Base-by-base conservation (phyloP, 192 early-diverging fungal genomes). In the Polychytrium aggregatum region DNA sequence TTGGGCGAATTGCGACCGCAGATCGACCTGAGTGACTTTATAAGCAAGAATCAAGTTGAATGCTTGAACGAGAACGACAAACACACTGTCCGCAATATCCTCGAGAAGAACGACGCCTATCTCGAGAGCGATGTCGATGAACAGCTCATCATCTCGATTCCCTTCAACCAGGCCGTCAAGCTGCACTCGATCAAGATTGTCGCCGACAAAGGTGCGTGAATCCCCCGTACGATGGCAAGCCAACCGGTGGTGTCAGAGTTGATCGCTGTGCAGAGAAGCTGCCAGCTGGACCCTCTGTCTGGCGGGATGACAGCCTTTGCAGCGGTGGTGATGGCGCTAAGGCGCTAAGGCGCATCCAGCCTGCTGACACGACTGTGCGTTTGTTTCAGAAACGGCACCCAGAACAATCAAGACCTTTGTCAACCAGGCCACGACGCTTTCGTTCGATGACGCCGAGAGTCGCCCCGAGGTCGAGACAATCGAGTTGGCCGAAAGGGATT, bases 41-140 rank as follows among this genome's bases (percentile, higher is more conserved):
- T 71, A 27, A 65, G 52, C 14, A 21, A 39, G 26, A 50, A 37
- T n/a, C 68, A 69, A 45, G n/a, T 75, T 16, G 72, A 75, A 46
- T 75, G 88, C 56, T 67, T 94, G 53, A 97, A 97, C 80, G 81
- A 90, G 53, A 72, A 77, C 48, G 79, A 78, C 54, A 75, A 79
- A 29, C 79, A 89, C 50, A 72, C 74, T 14, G 70, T 92, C 46
- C 63, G 70, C 6, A 90, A 85, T 50, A 71, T 87, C 16, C 86
- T 94, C 55, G 74, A 78, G 14, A 71, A 74, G 29, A 81, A 79
- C 44, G 79, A 76, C 10, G 62, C 72, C 1, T 80, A 65, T 39
- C 58, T 97, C 40, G 86, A 97, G 59, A 85, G 82, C 63, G 93
- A 97, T 68, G 87, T 88, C 1, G 93, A 97, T 60, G 93, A 94